Base-by-base conservation (phyloP, 2,329 filamentous ascomycete genomes). In the Neurospora sp. region DNA sequence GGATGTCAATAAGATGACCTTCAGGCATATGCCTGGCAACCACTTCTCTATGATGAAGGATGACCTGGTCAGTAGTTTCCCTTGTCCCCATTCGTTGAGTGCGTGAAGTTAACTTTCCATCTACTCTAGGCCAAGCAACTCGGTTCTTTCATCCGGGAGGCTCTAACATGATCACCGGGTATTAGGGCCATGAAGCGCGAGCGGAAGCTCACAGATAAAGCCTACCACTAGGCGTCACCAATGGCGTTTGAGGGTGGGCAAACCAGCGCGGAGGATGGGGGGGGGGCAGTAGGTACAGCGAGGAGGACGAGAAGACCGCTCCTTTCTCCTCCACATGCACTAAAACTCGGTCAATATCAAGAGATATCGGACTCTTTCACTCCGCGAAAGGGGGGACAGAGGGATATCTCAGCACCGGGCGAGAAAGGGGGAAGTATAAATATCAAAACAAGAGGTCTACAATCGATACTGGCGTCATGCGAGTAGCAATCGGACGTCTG, bases 41-140 rank as follows among this genome's bases (percentile, higher is more conserved):
- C 90, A 92, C 80, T 92, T 92, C 80, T 88, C 85, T 23, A 92
- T 92, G 89, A 92, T 92, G 89, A 88, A 90, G 78, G 88, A 87
- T 72, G 77, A 82, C 3, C 68, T 80, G 70, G 80, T 82, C 73
- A 73, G 80, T 78, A 37, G 3, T 28, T 5, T 8, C 23, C 12
- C 43, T 39, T 37, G 12, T 40, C 23, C 0, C 17, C 19, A 65
- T 23, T 17, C 6, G 28, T 40, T 39, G 46, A 39, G 17, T 28
- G 41, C 11, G 38, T 8, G 33, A 38, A 17, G 57, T 75, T 77
- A 74, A 77, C 72, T 57, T 28, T 0, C 2, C 36, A n/a, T 37
- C 41, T 40, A 10, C 28, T 10, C 2, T 68, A 81, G 79, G 80
- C 80, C 46, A 81, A 80, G 70, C 76, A 78, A 40, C 76, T 82